A percentile compares a stretch with the other conserved stretches of the same genome.
Conservation (phyloP, 2,329 filamentous ascomycete genomes). For the Aspergillus aculeatus region DNA sequence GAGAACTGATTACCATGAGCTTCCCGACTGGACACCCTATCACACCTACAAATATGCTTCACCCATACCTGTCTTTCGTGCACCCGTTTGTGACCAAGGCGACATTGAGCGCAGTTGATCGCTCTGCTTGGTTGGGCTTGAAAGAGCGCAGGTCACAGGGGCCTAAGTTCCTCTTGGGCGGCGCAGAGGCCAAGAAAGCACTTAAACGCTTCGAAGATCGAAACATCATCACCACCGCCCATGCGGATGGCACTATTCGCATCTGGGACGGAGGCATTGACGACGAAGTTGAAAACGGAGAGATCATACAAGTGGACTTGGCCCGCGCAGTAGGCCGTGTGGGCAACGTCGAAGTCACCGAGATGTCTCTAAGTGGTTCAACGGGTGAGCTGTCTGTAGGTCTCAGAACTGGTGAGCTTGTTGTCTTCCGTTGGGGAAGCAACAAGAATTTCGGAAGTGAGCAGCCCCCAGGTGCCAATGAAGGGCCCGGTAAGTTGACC, state of each 20-base stretch:
- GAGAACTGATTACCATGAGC: slow-evolving; percentile 83
- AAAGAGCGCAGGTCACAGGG: slow-evolving; percentile 78
- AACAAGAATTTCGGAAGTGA: slow-evolving; percentile 73
- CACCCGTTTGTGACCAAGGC: slow-evolving; percentile 82
- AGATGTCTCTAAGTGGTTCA: slow-evolving; percentile 75
- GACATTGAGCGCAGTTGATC: slow-evolving; percentile 70
- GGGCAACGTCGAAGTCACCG: slow-evolving; percentile 71
- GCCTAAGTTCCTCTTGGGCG: slow-evolving; percentile 74
- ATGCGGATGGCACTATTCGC: slow-evolving; percentile 87
- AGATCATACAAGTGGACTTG: slow-evolving; percentile 80
- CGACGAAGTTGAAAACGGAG: slow-evolving; percentile 87
- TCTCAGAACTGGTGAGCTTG: slow-evolving; percentile 76
- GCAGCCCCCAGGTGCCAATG: slow-evolving; percentile 51
- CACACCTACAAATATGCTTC: slow-evolving; percentile 87
- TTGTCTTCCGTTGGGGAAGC: slow-evolving; percentile 82
- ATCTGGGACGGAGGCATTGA: slow-evolving; percentile 90
- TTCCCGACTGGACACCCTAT: slow-evolving; percentile 92
- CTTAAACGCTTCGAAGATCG: slow-evolving; percentile 77
- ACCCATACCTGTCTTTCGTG: slow-evolving; percentile 80
- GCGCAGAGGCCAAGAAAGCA: slow-evolving; percentile 67
- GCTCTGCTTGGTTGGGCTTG: slow-evolving; percentile 85
- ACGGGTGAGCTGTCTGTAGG: slow-evolving; percentile 86
- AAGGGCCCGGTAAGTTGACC: slow-evolving; percentile 68
- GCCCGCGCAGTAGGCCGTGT: slow-evolving; percentile 77
- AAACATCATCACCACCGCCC: slow-evolving; percentile 80